Evolutionary conservation across 768 basidiomycete species (phyloP).

Genomic region (Lepiota venenata): DNA sequence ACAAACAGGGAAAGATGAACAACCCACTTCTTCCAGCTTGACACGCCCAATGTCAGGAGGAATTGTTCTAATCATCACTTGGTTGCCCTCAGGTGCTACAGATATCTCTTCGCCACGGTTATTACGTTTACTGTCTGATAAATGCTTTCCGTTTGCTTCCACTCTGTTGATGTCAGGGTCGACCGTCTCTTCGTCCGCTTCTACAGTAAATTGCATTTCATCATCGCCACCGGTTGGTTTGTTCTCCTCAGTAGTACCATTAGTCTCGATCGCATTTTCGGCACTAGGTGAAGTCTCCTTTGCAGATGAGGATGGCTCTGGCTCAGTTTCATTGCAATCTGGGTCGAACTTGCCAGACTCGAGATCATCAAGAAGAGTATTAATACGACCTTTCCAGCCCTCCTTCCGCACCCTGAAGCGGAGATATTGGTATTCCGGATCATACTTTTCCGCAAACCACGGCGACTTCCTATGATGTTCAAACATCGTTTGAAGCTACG

Average conservation of each 20-base stretch:
- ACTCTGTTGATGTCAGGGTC: conserved; percentile 54
- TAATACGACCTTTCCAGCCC: conserved; percentile 76
- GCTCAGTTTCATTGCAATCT: conserved; percentile 60
- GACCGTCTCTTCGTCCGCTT: conserved; percentile 66
- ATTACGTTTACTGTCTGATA: conserved; percentile 39
- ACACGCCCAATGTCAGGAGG: conserved; percentile 89
- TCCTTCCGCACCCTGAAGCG: conserved; percentile 79
- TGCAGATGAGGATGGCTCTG: conserved; percentile 43
- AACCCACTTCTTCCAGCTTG: conserved; percentile 80
- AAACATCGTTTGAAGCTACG: conserved; percentile 93
- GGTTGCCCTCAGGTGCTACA: conserved; percentile 74
- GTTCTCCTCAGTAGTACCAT: conserved; percentile 46
- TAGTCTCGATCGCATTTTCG: conserved; percentile 35
- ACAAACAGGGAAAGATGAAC: conserved; percentile 5
- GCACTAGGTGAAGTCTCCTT: conserved; percentile 51
- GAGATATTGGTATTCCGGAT: conserved; percentile 70
- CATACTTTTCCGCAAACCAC: conserved; percentile 97
- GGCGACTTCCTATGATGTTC: conserved; percentile 93
- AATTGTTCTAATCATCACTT: conserved; percentile 94
- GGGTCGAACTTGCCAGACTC: conserved; percentile 86
- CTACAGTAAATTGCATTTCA: conserved; percentile 72
- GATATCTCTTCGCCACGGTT: conserved; percentile 73
- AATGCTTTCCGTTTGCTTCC: conserved; percentile 57
- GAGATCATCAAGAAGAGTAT: conserved; percentile 74
- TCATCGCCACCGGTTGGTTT: conserved; percentile 56